phyloP scores from a whole-genome alignment of 805 yeast genomes.

The Danielozyma ontarioensis region DNA sequence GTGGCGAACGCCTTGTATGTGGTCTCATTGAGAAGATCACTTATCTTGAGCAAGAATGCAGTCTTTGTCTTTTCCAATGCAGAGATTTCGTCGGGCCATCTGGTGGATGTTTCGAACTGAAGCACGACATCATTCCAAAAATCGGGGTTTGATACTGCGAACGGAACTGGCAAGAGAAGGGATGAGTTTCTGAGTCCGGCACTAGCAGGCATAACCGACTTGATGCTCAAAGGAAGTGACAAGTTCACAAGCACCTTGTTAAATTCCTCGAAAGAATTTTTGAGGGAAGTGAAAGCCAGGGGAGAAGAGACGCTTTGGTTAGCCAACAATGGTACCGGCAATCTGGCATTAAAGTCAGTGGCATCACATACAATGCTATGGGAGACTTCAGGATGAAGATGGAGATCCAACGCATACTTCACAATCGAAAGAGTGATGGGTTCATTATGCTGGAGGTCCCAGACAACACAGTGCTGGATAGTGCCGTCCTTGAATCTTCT shows the following conservation, averaged over 20 bases:
- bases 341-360: constrained; percentile 41
- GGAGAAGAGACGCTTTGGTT: constrained; percentile 43
- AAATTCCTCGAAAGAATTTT: constrained; percentile 45
- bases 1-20: constrained; percentile 56
- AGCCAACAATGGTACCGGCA: constrained; percentile 55
- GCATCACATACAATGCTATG: constrained; percentile 33
- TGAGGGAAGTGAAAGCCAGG: constrained; percentile 24
- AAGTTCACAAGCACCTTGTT: constrained; percentile 43
- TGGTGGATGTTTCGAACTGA: constrained; percentile 84
- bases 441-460: constrained; percentile 55
- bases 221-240: constrained; percentile 63
- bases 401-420: constrained; percentile 57
- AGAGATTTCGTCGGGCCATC: constrained; percentile 91
- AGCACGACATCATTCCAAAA: constrained; percentile 76
- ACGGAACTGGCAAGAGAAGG: constrained; percentile 74
- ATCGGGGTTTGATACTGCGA: constrained; percentile 67
- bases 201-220: constrained; percentile 69
- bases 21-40: constrained; percentile 44
- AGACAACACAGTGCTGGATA: constrained; percentile 85
- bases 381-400: constrained; percentile 46
- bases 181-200: constrained; percentile 74
- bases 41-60: constrained; percentile 75
- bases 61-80: constrained; percentile 87
- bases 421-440: constrained; percentile 65
- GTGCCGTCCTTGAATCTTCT: constrained; percentile 92